Conservation (phyloP, 805 yeast genomes). For the Kazachstania bromeliacearum region DNA sequence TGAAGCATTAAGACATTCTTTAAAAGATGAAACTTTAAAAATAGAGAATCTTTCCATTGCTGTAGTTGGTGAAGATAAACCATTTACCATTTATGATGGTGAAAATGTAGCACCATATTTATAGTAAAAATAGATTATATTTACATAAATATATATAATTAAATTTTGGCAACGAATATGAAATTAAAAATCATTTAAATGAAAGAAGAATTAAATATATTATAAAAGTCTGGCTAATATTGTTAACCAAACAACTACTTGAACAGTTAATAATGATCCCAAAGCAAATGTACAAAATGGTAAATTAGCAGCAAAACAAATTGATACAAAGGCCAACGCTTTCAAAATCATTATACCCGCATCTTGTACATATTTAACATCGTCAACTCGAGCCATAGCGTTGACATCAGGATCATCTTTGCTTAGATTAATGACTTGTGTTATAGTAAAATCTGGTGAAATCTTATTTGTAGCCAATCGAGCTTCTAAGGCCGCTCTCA, state of each 20-base stretch:
- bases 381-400: too few relatives aligned
- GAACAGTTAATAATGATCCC: background rate
- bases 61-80: slow-evolving; percentile 73
- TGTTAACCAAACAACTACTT: background rate
- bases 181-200: too few relatives aligned
- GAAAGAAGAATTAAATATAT: too few relatives aligned
- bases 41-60: slow-evolving; percentile 81
- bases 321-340: background rate
- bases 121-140: too few relatives aligned
- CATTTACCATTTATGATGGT: slow-evolving; percentile 75
- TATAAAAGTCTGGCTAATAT: background rate
- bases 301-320: slow-evolving; percentile 1
- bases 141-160: too few relatives aligned
- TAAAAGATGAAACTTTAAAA: slow-evolving; percentile 89
- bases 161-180: too few relatives aligned
- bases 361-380: background rate
- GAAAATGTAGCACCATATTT: slow-evolving; percentile 51
- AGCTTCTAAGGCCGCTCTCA: background rate
- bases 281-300: background rate
- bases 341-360: background rate
- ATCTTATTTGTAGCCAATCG: too few relatives aligned
- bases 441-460: too few relatives aligned
- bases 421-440: too few relatives aligned
- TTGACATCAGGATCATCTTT: too few relatives aligned
- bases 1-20: slow-evolving; percentile 84